Conservation (phyloP, 1,139 yeast genomes). For the Kazachstania sp. region DNA sequence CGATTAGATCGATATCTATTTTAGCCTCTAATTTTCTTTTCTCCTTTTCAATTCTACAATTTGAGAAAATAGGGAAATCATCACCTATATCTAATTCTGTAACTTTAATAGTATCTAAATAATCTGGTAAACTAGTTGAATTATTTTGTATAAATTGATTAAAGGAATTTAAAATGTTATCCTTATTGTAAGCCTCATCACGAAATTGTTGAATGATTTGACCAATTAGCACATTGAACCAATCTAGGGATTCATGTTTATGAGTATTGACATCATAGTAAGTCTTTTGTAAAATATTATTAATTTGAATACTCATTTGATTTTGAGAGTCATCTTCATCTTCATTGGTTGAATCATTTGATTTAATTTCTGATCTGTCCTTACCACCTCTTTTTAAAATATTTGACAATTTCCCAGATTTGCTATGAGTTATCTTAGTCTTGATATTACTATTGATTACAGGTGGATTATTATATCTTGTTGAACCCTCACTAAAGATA, state of each 20-base stretch:
- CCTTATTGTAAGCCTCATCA: constrained; percentile 73
- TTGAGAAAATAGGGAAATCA: constrained; percentile 90
- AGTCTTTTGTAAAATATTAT: constrained; percentile 72
- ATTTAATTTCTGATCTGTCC: constrained; percentile 14
- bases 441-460: constrained; percentile 4
- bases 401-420: neutral
- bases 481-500: constrained; percentile 60
- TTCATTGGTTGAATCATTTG: neutral
- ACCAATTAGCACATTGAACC: constrained; percentile 93
- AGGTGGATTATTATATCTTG: constrained; percentile 14
- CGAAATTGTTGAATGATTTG: constrained; percentile 83
- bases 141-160: constrained; percentile 41
- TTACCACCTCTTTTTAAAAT: constrained; percentile 28
- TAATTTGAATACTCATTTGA: constrained; percentile 28
- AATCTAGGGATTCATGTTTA: constrained; percentile 82
- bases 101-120: constrained; percentile 65
- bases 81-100: constrained; percentile 91
- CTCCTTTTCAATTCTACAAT: constrained; percentile 71
- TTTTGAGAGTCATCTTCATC: constrained; percentile 21
- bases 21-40: constrained; percentile 65
- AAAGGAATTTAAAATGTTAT: constrained; percentile 73
- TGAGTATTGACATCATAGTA: constrained; percentile 87
- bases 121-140: constrained; percentile 53
- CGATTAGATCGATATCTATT: constrained; percentile 87
- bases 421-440: neutral